Percentiles rank a stretch among this genome's conserved stretches.
phyloP scores from a whole-genome alignment of 202 grass and related monocot genomes.

The Elaeis oleifera region DNA sequence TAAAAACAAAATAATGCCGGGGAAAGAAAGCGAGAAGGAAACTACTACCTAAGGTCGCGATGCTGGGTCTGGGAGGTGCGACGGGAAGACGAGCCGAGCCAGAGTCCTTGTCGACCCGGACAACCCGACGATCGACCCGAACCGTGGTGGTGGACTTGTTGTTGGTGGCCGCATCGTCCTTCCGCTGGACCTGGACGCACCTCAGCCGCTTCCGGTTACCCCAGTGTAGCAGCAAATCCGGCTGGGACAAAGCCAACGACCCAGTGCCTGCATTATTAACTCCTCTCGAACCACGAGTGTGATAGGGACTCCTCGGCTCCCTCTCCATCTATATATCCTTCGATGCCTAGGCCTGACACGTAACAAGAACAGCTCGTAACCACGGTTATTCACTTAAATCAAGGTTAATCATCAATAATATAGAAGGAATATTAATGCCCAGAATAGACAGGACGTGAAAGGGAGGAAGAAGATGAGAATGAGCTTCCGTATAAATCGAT shows the following conservation, averaged over 20 bases:
- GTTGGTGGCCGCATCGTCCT: slow-evolving; percentile 32
- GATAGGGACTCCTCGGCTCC: slow-evolving; percentile 74
- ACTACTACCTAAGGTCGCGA: slow-evolving; percentile 41
- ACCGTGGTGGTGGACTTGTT: slow-evolving; percentile 33
- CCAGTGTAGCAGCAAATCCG: slow-evolving; percentile 72
- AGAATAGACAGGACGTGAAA: too few relatives aligned
- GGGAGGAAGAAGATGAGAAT: too few relatives aligned
- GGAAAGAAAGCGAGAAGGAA: background rate
- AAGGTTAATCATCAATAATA: too few relatives aligned
- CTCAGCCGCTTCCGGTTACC: slow-evolving; percentile 73
- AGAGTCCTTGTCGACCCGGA: background rate
- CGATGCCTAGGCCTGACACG: too few relatives aligned
- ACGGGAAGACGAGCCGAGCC: slow-evolving; percentile 18
- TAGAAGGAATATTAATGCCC: too few relatives aligned
- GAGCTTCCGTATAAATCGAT: too few relatives aligned
- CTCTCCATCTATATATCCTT: slow-evolving; percentile 37
- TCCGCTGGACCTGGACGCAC: slow-evolving; percentile 72
- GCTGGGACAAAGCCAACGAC: slow-evolving; percentile 23
- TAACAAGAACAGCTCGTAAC: too few relatives aligned
- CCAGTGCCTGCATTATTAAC: slow-evolving; percentile 15
- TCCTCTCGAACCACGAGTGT: slow-evolving; percentile 55
- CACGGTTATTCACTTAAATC: too few relatives aligned
- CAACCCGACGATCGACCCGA: slow-evolving; percentile 23
- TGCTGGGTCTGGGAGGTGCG: slow-evolving; percentile 11
- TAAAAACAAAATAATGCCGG: background rate